Conservation (phyloP, 1,139 yeast genomes). For the Yamadazyma dendronema region DNA sequence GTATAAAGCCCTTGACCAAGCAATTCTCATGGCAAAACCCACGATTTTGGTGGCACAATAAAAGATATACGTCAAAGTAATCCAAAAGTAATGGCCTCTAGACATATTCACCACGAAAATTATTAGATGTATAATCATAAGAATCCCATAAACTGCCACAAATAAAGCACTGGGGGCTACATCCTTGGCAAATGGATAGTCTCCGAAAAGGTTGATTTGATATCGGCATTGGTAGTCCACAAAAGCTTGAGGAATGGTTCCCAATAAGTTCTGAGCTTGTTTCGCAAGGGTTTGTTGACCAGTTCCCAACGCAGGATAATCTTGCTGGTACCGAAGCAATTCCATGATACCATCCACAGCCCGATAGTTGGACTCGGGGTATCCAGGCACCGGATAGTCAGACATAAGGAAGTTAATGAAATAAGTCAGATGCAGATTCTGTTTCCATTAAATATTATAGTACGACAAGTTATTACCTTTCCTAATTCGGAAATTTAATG, state of each 20-base stretch:
- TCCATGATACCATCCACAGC: slow-evolving; percentile 34
- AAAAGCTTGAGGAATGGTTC: slow-evolving; percentile 14
- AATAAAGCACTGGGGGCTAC: slow-evolving; percentile 34
- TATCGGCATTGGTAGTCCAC: slow-evolving; percentile 13
- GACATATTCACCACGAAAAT: slow-evolving; percentile 31
- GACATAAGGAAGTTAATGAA: slow-evolving; percentile 1
- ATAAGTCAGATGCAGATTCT: neutral
- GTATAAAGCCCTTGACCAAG: slow-evolving; percentile 30
- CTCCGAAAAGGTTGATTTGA: slow-evolving; percentile 32
- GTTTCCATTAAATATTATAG: neutral
- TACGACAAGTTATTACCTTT: slow-evolving; percentile 5
- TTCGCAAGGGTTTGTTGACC: slow-evolving; percentile 15
- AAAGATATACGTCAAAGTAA: slow-evolving; percentile 33
- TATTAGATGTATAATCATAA: slow-evolving; percentile 25
- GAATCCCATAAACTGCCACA: slow-evolving; percentile 29
- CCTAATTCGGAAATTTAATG: slow-evolving; percentile 3
- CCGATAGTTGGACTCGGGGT: slow-evolving; percentile 13
- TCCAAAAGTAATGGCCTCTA: slow-evolving; percentile 40
- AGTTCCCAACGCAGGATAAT: slow-evolving; percentile 20
- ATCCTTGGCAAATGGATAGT: slow-evolving; percentile 32
- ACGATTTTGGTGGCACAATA: slow-evolving; percentile 31
- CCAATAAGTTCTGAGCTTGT: slow-evolving; percentile 16
- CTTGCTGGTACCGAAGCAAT: slow-evolving; percentile 24
- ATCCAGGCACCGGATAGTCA: slow-evolving; percentile 10
- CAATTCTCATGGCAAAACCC: slow-evolving; percentile 33